A percentile compares a stretch with the other conserved stretches of the same genome.
These are phyloP conservation scores for Cinnamomum chago DNA, from an alignment of 164 flowering plant genomes.

Conservation along the genomic window DNA sequence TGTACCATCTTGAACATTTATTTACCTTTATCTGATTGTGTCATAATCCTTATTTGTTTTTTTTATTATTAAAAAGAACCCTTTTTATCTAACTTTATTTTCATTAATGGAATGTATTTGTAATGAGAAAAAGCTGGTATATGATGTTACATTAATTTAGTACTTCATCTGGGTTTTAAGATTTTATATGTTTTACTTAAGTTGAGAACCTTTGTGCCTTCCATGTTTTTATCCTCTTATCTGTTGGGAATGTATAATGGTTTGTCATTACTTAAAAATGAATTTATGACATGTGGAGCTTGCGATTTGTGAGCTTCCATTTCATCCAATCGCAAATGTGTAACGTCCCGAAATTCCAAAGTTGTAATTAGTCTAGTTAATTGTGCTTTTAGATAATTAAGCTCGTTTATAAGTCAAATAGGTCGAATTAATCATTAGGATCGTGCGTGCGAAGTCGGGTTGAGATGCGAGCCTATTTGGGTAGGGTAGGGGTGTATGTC, in stretches of 20 bases:
- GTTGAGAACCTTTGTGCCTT: background rate
- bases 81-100: background rate
- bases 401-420: too few relatives aligned
- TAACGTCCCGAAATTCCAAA: too few relatives aligned
- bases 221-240: background rate
- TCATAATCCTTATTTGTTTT: background rate
- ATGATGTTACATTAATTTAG: background rate
- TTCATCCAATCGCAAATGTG: conserved; percentile 51
- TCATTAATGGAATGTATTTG: background rate
- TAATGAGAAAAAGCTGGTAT: background rate
- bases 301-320: conserved; percentile 89
- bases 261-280: background rate
- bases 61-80: too few relatives aligned
- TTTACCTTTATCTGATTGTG: background rate
- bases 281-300: background rate
- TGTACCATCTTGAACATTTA: background rate
- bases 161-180: background rate
- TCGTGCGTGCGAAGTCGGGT: too few relatives aligned
- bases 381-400: too few relatives aligned
- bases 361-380: too few relatives aligned
- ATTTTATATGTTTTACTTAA: background rate
- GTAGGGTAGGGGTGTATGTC: too few relatives aligned
- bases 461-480: too few relatives aligned
- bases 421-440: too few relatives aligned
- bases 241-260: background rate